These are phyloP conservation scores for Grigorovia humatica DNA, from an alignment of 805 yeast genomes.

Conservation along the genomic window DNA sequence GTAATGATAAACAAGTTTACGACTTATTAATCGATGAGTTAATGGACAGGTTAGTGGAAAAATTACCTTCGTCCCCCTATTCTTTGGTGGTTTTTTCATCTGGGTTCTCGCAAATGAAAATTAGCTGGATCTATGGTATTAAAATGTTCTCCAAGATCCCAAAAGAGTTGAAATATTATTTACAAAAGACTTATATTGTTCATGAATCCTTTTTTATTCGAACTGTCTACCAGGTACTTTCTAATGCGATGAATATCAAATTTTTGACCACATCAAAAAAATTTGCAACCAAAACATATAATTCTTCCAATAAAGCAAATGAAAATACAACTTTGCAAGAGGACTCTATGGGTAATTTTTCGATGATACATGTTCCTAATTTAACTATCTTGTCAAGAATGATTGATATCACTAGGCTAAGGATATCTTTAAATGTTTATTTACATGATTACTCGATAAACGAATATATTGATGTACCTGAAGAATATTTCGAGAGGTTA, in stretches of 20 bases:
- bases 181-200: conserved; percentile 62
- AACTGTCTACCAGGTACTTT: conserved; percentile 60
- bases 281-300: background rate
- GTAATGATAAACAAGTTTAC: conserved; percentile 28
- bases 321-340: conserved; percentile 8
- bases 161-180: conserved; percentile 39
- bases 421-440: conserved; percentile 69
- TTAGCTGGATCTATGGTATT: conserved; percentile 64
- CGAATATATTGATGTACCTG: conserved; percentile 40
- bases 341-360: conserved; percentile 6
- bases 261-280: conserved; percentile 18
- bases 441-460: conserved; percentile 49
- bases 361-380: conserved; percentile 34
- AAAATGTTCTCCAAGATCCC: conserved; percentile 50
- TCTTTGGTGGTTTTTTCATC: conserved; percentile 71
- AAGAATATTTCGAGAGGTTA: conserved; percentile 23
- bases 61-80: conserved; percentile 54
- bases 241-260: conserved; percentile 48
- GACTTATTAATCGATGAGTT: conserved; percentile 38
- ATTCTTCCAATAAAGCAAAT: background rate
- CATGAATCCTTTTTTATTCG: conserved; percentile 88
- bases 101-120: conserved; percentile 48
- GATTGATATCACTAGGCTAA: conserved; percentile 65
- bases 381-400: conserved; percentile 46
- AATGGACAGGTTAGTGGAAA: conserved; percentile 43